These are phyloP conservation scores for Ajuga reptans DNA, from an alignment of 305 asterid genomes.

Conservation along the genomic window DNA sequence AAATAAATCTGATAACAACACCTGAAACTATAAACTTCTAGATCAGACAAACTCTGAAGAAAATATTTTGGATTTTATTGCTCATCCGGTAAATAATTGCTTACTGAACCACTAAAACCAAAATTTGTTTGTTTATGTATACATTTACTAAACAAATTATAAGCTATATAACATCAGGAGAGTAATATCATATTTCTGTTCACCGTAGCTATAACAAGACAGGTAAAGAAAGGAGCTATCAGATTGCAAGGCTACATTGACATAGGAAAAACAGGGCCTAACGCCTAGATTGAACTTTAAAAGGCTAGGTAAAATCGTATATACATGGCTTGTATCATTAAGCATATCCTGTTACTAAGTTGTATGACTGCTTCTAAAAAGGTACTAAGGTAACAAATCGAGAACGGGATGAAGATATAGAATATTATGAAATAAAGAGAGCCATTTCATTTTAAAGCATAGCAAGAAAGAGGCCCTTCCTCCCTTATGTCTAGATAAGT, in stretches of 20 bases:
- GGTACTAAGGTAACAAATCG: neutral
- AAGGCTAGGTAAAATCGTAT: neutral
- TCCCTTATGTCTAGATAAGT: neutral
- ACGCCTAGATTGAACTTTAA: neutral
- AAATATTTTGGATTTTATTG: neutral
- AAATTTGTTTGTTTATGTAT: neutral
- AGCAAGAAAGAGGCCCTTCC: neutral
- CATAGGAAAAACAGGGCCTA: neutral
- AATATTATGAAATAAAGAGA: neutral
- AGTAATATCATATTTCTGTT: neutral
- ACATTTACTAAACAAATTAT: neutral
- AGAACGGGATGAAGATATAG: neutral
- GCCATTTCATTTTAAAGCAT: neutral
- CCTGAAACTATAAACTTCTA: neutral
- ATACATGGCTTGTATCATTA: too few species aligned
- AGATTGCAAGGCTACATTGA: neutral
- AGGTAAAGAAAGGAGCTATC: neutral
- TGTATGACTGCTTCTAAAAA: neutral
- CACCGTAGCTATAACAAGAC: neutral
- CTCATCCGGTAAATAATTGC: neutral
- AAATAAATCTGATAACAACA: neutral
- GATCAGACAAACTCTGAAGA: neutral
- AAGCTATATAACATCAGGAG: neutral
- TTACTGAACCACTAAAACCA: neutral
- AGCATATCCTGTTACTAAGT: too few species aligned